Percentiles rank a stretch among this genome's conserved stretches.
phyloP scores from a whole-genome alignment of 2,329 filamentous ascomycete species.

The Colletotrichum tropicicola region DNA sequence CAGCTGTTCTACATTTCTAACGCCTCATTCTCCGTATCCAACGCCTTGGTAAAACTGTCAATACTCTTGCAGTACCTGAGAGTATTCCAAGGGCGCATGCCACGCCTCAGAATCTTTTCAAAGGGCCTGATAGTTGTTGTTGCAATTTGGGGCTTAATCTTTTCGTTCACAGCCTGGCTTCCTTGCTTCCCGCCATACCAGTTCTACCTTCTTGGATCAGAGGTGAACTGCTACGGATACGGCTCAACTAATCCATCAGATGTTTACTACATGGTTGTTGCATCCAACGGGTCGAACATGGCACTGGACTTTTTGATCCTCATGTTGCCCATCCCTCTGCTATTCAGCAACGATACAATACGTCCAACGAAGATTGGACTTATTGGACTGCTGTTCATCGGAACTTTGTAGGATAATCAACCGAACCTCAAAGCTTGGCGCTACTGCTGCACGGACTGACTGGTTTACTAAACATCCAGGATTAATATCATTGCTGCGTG shows the following conservation, averaged over 20 bases:
- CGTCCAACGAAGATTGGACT: not conserved
- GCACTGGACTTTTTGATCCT: constrained; percentile 15
- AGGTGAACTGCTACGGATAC: constrained; percentile 7
- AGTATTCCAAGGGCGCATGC: not conserved
- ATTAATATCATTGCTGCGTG: constrained; percentile 1
- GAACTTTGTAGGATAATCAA: not conserved
- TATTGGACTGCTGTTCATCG: not conserved
- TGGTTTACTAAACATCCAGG: not conserved
- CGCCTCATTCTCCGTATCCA: constrained; percentile 10
- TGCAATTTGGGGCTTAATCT: not conserved
- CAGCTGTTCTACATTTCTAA: constrained; percentile 20
- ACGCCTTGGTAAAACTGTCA: not conserved
- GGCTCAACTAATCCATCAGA: constrained; percentile 5
- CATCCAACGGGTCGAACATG: constrained; percentile 14
- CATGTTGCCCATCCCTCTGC: constrained; percentile 1
- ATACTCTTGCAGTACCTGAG: constrained; percentile 14
- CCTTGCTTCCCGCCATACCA: constrained; percentile 15
- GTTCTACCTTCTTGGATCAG: constrained; percentile 10
- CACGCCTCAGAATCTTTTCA: not conserved
- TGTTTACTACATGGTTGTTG: not conserved
- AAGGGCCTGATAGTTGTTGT: not conserved
- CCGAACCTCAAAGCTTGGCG: too few relatives aligned
- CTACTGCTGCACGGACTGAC: not conserved
- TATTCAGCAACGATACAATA: not conserved
- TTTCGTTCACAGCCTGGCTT: constrained; percentile 19